phyloP scores from a whole-genome alignment of 2,329 filamentous ascomycete species.

The Monosporascus sp. region DNA sequence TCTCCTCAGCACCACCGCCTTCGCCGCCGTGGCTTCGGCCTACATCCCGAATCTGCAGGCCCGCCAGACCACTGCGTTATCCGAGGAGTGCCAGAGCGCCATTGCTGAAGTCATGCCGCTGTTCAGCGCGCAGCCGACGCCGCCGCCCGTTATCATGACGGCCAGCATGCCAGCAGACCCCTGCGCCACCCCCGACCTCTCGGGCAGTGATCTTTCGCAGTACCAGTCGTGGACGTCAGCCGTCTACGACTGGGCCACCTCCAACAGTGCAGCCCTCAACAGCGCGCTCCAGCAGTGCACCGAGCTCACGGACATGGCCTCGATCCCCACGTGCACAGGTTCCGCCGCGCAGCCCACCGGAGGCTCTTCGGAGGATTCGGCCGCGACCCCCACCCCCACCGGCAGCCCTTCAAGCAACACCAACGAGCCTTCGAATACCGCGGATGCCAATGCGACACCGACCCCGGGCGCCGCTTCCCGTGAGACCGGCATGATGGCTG shows the following conservation, averaged over 20 bases:
- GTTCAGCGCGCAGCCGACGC: slow-evolving; percentile 13
- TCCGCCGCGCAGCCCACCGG: no score
- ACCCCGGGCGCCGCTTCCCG: slow-evolving; percentile 9
- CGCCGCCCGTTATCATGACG: slow-evolving; percentile 11
- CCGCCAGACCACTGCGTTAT: slow-evolving; percentile 5
- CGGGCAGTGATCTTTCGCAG: slow-evolving; percentile 12
- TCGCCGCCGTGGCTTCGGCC: slow-evolving; percentile 12
- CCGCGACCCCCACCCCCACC: not conserved
- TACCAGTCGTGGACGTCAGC: slow-evolving; percentile 16
- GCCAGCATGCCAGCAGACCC: slow-evolving; percentile 11
- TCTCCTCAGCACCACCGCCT: slow-evolving; percentile 8
- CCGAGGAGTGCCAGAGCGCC: slow-evolving; percentile 13
- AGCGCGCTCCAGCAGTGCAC: slow-evolving; percentile 14
- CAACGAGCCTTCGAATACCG: not conserved
- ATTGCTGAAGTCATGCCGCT: slow-evolving; percentile 10
- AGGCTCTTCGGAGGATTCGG: not conserved
- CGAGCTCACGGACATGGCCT: slow-evolving; percentile 5
- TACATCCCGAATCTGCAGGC: slow-evolving; percentile 12
- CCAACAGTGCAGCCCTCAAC: slow-evolving; percentile 14
- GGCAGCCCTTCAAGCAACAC: not conserved
- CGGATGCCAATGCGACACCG: not conserved
- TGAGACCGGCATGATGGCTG: slow-evolving; percentile 13
- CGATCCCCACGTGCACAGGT: slow-evolving; percentile 12
- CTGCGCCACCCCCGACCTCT: slow-evolving; percentile 16
- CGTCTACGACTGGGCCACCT: slow-evolving; percentile 14